phyloP scores from a whole-genome alignment of 2,329 filamentous ascomycete species.

The Penicillium sp. region DNA sequence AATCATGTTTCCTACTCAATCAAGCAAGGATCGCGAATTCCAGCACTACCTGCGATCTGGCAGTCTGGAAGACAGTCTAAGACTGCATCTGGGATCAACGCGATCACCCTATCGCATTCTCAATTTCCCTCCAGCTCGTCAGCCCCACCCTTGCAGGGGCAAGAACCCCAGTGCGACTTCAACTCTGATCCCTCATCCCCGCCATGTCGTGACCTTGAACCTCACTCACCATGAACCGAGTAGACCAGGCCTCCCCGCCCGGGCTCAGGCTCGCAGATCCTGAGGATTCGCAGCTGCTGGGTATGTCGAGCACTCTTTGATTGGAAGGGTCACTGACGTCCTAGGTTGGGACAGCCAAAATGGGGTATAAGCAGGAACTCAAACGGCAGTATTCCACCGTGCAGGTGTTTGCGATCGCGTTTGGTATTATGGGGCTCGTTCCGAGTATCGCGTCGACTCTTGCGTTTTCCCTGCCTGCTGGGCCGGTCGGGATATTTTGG shows the following conservation, averaged over 20 bases:
- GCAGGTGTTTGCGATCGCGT: conserved; percentile 62
- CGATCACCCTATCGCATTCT: too few species aligned
- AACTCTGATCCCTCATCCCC: too few species aligned
- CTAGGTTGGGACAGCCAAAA: conserved; percentile 24
- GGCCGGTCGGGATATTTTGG: conserved; percentile 62
- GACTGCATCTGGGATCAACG: too few species aligned
- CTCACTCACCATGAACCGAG: not conserved
- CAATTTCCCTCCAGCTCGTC: too few species aligned
- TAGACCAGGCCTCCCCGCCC: not conserved
- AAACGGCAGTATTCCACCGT: conserved; percentile 61
- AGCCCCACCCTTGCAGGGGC: too few species aligned
- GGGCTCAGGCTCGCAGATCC: conserved; percentile 13
- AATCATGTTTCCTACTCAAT: not conserved
- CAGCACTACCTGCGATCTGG: not conserved
- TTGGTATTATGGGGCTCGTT: conserved; percentile 60
- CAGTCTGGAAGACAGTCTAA: too few species aligned
- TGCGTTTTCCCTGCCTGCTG: conserved; percentile 58
- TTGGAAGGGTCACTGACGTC: not conserved
- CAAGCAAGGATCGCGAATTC: not conserved
- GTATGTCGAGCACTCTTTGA: conserved; percentile 11
- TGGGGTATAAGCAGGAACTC: conserved; percentile 60
- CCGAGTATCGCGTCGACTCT: conserved; percentile 61
- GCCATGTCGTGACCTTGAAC: too few species aligned
- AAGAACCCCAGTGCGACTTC: too few species aligned
- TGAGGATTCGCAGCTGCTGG: conserved; percentile 27